These are phyloP conservation scores for Dentipellis sp. DNA, from an alignment of 768 basidiomycete species.

Conservation along the genomic window DNA sequence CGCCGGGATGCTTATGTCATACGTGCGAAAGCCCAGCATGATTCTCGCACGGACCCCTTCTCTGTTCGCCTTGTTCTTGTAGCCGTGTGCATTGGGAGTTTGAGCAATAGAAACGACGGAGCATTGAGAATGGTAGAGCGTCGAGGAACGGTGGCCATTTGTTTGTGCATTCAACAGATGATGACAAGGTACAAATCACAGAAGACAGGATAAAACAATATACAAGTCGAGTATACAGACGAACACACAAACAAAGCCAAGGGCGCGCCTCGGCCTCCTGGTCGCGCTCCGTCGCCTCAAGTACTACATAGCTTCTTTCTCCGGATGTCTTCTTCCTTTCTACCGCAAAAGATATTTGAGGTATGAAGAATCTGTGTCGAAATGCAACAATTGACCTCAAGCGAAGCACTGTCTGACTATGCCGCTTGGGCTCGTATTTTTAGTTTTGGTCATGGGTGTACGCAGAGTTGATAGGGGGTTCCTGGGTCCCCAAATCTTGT, in stretches of 20 bases:
- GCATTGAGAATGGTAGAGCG: conserved; percentile 19
- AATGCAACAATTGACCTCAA: no score
- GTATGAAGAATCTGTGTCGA: no score
- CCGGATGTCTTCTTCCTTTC: neutral
- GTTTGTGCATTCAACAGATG: conserved; percentile 53
- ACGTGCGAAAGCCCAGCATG: conserved; percentile 28
- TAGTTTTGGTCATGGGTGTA: no score
- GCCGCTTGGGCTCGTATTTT: no score
- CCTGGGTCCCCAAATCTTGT: no score
- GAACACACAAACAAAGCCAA: conserved; percentile 31
- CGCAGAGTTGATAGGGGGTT: no score
- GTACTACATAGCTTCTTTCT: neutral
- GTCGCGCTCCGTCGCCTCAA: neutral
- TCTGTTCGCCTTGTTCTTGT: conserved; percentile 4
- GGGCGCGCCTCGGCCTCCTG: neutral
- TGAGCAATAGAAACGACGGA: conserved; percentile 14
- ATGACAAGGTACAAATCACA: conserved; percentile 63
- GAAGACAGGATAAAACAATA: conserved; percentile 59
- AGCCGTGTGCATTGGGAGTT: neutral
- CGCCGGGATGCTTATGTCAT: conserved; percentile 39
- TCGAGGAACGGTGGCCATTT: conserved; percentile 26
- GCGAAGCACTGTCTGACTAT: no score
- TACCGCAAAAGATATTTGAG: neutral
- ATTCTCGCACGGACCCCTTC: conserved; percentile 46
- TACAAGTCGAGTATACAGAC: neutral